Conservation (phyloP, 768 basidiomycete genomes). For the Nidularia sp. region DNA sequence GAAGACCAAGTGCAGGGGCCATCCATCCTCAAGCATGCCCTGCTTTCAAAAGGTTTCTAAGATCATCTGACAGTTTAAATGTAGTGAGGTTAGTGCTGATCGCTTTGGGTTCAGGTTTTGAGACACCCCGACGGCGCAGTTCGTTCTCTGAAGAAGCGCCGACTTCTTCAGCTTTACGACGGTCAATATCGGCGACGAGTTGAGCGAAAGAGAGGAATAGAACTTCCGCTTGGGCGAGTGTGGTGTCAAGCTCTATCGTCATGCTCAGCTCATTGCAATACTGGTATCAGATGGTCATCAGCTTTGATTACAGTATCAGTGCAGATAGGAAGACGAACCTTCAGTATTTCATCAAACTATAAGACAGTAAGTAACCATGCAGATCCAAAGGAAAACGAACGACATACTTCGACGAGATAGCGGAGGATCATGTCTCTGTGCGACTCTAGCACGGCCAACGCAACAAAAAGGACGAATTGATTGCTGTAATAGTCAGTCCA, state of each 20-base stretch:
- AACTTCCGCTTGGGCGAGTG: constrained; percentile 95
- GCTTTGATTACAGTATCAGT: neutral
- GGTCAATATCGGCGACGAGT: constrained; percentile 85
- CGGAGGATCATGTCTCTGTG: constrained; percentile 94
- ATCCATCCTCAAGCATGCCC: too few species aligned
- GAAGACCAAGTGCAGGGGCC: too few species aligned
- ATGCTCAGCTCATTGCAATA: constrained; percentile 94
- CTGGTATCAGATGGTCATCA: constrained; percentile 24
- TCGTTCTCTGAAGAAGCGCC: constrained; percentile 25
- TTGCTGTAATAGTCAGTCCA: constrained; percentile 92
- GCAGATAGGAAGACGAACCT: constrained; percentile 32
- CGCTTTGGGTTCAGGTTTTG: too few species aligned
- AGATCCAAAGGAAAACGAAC: neutral
- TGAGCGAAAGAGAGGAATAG: constrained; percentile 90
- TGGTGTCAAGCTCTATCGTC: constrained; percentile 95
- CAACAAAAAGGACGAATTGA: constrained; percentile 88
- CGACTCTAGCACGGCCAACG: constrained; percentile 89
- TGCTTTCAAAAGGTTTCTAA: too few species aligned
- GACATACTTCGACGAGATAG: constrained; percentile 84
- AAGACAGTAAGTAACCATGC: neutral
- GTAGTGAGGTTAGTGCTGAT: too few species aligned
- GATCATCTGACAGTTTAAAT: too few species aligned
- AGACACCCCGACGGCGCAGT: constrained; percentile 11
- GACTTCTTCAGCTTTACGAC: constrained; percentile 62
- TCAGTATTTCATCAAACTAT: constrained; percentile 80